Evolutionary conservation across 805 yeast genomes (phyloP).

Genomic region (Suhomyces canberraensis): DNA sequence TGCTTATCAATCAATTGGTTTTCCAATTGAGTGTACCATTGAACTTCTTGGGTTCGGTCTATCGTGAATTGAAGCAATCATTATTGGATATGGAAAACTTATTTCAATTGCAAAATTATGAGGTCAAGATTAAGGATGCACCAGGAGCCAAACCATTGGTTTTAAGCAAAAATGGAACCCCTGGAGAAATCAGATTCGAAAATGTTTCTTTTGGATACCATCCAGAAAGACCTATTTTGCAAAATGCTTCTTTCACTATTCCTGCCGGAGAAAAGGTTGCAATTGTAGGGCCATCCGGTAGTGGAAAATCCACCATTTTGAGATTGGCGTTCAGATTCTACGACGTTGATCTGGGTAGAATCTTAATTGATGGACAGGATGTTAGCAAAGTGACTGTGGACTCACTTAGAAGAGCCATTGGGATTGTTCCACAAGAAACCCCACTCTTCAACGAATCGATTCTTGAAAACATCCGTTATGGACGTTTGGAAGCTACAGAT

Average conservation of each 20-base stretch:
- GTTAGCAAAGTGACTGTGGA: constrained; percentile 71
- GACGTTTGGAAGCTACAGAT: constrained; percentile 68
- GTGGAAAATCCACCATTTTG: constrained; percentile 89
- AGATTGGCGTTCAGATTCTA: constrained; percentile 85
- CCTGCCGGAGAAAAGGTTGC: constrained; percentile 93
- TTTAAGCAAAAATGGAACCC: constrained; percentile 36
- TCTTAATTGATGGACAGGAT: constrained; percentile 86
- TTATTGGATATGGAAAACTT: constrained; percentile 93
- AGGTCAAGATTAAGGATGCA: constrained; percentile 60
- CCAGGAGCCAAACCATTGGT: constrained; percentile 61
- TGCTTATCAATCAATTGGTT: constrained; percentile 89
- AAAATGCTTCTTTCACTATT: constrained; percentile 75
- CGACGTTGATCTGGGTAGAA: constrained; percentile 75
- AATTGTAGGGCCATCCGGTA: constrained; percentile 94
- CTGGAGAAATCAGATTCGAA: constrained; percentile 82
- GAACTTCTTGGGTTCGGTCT: constrained; percentile 92
- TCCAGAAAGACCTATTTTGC: constrained; percentile 80
- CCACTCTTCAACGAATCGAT: constrained; percentile 92
- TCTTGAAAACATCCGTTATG: constrained; percentile 83
- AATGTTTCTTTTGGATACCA: constrained; percentile 92
- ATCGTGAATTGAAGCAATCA: constrained; percentile 90
- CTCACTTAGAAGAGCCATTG: constrained; percentile 68
- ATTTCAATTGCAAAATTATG: constrained; percentile 77
- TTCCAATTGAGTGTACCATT: constrained; percentile 94
- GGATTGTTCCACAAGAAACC: constrained; percentile 97